Evolutionary conservation across 1,284 basidiomycete species (phyloP).

Genomic region (Tylopilus orsonianus): DNA sequence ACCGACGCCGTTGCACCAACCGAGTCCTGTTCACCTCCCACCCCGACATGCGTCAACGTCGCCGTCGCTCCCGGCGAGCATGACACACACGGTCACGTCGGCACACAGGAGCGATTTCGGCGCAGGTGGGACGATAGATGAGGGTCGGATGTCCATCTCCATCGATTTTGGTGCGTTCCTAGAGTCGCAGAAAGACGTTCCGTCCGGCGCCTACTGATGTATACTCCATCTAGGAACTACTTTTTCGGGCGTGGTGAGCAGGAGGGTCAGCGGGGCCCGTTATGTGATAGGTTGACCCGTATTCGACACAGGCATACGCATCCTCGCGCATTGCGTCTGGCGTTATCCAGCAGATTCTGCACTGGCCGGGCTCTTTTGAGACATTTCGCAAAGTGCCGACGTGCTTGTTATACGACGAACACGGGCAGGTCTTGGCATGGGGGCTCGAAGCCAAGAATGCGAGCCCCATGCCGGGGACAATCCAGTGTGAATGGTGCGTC

Average conservation of each 20-base stretch:
- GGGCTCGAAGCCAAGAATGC: constrained; percentile 80
- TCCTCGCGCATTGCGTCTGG: constrained; percentile 80
- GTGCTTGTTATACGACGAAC: constrained; percentile 71
- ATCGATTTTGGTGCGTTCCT: constrained; percentile 72
- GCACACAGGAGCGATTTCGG: constrained; percentile 11
- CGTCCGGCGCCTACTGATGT: constrained; percentile 1
- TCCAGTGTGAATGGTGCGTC: constrained; percentile 67
- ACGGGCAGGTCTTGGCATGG: constrained; percentile 71
- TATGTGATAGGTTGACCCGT: background rate
- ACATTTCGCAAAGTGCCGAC: constrained; percentile 82
- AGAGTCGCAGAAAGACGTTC: background rate
- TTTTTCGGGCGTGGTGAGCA: constrained; percentile 78
- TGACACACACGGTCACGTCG: constrained; percentile 5
- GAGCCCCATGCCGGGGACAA: constrained; percentile 60
- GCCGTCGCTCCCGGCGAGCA: constrained; percentile 17
- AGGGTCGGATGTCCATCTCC: constrained; percentile 70
- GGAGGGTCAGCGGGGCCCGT: background rate
- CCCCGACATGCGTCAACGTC: constrained; percentile 25
- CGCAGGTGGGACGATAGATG: constrained; percentile 37
- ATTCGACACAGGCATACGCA: constrained; percentile 59
- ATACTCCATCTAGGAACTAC: constrained; percentile 57
- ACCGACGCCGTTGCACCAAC: constrained; percentile 30
- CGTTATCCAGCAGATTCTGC: constrained; percentile 72
- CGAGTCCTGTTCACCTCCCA: constrained; percentile 38
- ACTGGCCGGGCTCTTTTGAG: constrained; percentile 77